These are phyloP conservation scores for Spathaspora sp. DNA, from an alignment of 805 yeast species.

Conservation along the genomic window DNA sequence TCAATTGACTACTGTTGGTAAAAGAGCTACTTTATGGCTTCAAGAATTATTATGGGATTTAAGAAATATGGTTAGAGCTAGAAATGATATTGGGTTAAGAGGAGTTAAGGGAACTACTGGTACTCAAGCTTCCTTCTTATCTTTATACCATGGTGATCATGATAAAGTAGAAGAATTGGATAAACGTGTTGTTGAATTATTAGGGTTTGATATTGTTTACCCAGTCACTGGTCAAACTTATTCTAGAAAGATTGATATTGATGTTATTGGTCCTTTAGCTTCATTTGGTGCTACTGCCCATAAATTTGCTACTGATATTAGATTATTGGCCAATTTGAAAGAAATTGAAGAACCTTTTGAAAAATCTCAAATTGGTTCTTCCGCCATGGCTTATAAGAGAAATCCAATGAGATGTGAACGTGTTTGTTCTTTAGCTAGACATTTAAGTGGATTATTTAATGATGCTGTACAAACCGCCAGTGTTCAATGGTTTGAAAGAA, in stretches of 20 bases:
- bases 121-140: conserved; percentile 94
- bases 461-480: conserved; percentile 97
- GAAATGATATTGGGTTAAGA: conserved; percentile 93
- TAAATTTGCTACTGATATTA: conserved; percentile 95
- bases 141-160: conserved; percentile 95
- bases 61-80: conserved; percentile 91
- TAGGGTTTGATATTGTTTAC: conserved; percentile 92
- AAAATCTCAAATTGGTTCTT: conserved; percentile 95
- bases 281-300: conserved; percentile 96
- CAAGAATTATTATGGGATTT: conserved; percentile 98
- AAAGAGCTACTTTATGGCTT: conserved; percentile 95
- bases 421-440: conserved; percentile 97
- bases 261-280: conserved; percentile 85
- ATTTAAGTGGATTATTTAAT: conserved; percentile 82
- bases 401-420: conserved; percentile 99
- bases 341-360: conserved; percentile 98
- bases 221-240: conserved; percentile 99
- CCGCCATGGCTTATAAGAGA: conserved; percentile 99
- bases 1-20: conserved; percentile 97
- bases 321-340: conserved; percentile 92
- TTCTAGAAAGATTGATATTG: conserved; percentile 96
- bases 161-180: conserved; percentile 93
- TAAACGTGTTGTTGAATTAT: conserved; percentile 84
- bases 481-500: conserved; percentile 99
- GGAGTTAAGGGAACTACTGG: conserved; percentile 99